Evolutionary conservation across 106 monocot genomes (phyloP).

Genomic region (Allium cepa): DNA sequence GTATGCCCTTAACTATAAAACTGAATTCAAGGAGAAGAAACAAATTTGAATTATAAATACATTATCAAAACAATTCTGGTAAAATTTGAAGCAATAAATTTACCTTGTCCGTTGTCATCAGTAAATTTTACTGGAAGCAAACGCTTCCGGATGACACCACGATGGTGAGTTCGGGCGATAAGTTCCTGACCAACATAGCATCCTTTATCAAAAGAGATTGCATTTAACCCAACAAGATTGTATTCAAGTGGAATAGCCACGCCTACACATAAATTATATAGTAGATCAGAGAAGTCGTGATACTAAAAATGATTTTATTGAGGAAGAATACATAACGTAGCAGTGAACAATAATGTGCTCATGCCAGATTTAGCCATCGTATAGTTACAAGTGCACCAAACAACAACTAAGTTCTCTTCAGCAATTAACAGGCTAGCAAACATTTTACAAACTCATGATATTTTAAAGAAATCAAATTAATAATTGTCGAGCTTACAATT

Average conservation of each 20-base stretch:
- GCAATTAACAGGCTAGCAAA: too few relatives aligned
- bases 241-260: constrained; percentile 95
- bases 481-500: too few relatives aligned
- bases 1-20: too few relatives aligned
- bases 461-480: too few relatives aligned
- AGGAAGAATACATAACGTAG: neutral
- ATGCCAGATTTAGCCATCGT: too few relatives aligned
- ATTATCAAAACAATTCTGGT: neutral
- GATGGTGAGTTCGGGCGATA: constrained; percentile 88
- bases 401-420: too few relatives aligned
- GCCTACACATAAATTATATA: constrained; percentile 23
- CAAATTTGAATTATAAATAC: neutral
- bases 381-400: too few relatives aligned
- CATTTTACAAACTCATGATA: too few relatives aligned
- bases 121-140: constrained; percentile 69
- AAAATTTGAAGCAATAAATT: neutral
- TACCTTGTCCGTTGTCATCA: constrained; percentile 50
- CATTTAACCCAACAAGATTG: constrained; percentile 83
- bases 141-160: constrained; percentile 92
- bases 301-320: neutral
- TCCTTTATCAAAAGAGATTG: constrained; percentile 92
- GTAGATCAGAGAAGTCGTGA: neutral
- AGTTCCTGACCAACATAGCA: constrained; percentile 98
- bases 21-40: too few relatives aligned
- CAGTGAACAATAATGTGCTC: neutral